Percentiles rank a stretch among this genome's conserved stretches.
phyloP scores from a whole-genome alignment of 2,329 filamentous ascomycete species.

The Fusarium scirpi region DNA sequence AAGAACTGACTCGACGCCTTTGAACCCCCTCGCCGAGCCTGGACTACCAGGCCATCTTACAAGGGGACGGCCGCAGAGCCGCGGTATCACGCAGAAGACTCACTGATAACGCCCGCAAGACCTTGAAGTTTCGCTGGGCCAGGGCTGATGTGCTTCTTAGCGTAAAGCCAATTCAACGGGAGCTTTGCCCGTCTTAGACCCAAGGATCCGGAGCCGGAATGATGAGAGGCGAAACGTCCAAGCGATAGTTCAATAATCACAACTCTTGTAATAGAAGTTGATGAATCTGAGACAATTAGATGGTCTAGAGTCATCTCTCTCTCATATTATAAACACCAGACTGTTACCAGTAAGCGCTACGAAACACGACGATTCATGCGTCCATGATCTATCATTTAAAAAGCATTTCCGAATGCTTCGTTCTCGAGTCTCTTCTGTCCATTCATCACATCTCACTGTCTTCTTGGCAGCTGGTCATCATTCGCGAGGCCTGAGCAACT shows the following conservation, averaged over 20 bases:
- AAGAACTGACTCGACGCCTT: slow-evolving; percentile 1
- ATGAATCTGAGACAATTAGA: background rate
- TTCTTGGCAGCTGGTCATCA: slow-evolving; percentile 11
- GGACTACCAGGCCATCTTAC: slow-evolving; percentile 11
- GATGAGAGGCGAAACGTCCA: background rate
- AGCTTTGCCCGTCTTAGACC: slow-evolving; percentile 1
- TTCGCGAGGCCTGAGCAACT: slow-evolving; percentile 23
- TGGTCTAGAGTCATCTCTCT: background rate
- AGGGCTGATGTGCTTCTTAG: slow-evolving; percentile 29
- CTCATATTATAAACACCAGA: background rate
- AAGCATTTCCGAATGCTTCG: background rate
- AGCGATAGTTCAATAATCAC: background rate
- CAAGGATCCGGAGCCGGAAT: slow-evolving; percentile 12
- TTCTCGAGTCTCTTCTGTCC: background rate
- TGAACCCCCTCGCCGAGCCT: slow-evolving; percentile 7
- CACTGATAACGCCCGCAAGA: slow-evolving; percentile 35
- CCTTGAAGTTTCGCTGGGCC: slow-evolving; percentile 11
- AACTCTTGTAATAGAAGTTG: background rate
- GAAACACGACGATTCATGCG: slow-evolving; percentile 1
- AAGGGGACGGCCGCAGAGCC: slow-evolving; percentile 14
- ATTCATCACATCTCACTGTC: slow-evolving; percentile 12
- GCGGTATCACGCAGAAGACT: slow-evolving; percentile 21
- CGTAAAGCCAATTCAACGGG: slow-evolving; percentile 23
- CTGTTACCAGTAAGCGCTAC: background rate
- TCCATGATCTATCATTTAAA: slow-evolving; percentile 19